A percentile compares a stretch with the other conserved stretches of the same genome.
These are phyloP conservation scores for Naematelia aurantialba DNA, from an alignment of 768 basidiomycete genomes.

Conservation along the genomic window DNA sequence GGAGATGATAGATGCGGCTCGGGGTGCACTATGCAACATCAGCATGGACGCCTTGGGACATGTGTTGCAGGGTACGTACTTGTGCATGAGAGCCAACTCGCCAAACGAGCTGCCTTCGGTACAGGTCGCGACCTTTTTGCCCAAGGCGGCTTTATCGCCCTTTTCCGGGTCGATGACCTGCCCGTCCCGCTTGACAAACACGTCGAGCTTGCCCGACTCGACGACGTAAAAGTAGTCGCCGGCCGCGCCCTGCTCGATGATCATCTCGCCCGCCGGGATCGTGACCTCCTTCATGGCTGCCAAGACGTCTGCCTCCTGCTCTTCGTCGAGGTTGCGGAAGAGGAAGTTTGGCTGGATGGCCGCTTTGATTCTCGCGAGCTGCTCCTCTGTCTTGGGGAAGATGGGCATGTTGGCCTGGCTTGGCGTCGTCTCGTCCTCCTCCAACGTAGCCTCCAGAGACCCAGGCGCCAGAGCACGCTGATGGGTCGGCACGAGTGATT, in stretches of 20 bases:
- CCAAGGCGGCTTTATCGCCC: slow-evolving; percentile 35
- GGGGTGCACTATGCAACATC: slow-evolving; percentile 64
- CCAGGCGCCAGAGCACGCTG: slow-evolving; percentile 18
- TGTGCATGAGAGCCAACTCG: slow-evolving; percentile 97
- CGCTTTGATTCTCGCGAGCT: slow-evolving; percentile 78
- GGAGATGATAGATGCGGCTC: slow-evolving; percentile 88
- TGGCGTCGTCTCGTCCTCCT: slow-evolving; percentile 53
- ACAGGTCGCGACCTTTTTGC: slow-evolving; percentile 76
- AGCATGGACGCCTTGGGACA: too few species aligned
- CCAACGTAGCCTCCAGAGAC: slow-evolving; percentile 27
- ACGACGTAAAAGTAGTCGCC: slow-evolving; percentile 98
- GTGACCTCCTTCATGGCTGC: slow-evolving; percentile 90
- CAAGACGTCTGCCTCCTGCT: slow-evolving; percentile 86
- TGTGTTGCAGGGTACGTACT: too few species aligned
- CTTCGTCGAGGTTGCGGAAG: slow-evolving; percentile 93
- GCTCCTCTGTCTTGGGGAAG: slow-evolving; percentile 80
- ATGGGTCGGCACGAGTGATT: slow-evolving; percentile 76
- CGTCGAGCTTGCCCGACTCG: slow-evolving; percentile 78
- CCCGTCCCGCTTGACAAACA: slow-evolving; percentile 57
- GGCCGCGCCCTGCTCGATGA: slow-evolving; percentile 93
- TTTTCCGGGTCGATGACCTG: slow-evolving; percentile 32
- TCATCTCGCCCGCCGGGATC: slow-evolving; percentile 70
- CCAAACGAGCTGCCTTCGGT: slow-evolving; percentile 83
- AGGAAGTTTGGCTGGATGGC: slow-evolving; percentile 87
- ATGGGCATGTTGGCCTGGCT: slow-evolving; percentile 55